Evolutionary conservation across 345 rosid genomes (phyloP), one percentile per base, ranked within the genome.

Genomic region (Salix brachista): DNA sequence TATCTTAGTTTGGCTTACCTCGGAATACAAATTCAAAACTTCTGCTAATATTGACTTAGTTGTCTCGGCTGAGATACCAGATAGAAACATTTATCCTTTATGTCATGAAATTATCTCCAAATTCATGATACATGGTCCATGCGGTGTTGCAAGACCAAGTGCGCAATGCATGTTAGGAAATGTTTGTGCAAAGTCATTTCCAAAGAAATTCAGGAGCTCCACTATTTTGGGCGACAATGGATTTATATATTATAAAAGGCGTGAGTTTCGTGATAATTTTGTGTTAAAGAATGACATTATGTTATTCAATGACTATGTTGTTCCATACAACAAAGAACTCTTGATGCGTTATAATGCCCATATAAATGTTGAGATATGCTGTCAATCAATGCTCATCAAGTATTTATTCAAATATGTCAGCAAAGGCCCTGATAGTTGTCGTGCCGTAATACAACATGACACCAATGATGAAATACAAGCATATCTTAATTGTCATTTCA

Each of bases 11-110:
- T 56, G 62, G 62, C 21, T 19, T 0, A 25, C 21, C 7, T 4
- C 0, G 0, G 21, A 18, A 6, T 12, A 1, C 7, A 56, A 56
- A 17, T n/a, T 16, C 5, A 23, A 0, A 4, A 18, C 21, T 1
- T 0, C 1, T 17, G n/a, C 0, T 4, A 25, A 56, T 56, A 9
- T 56, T 56, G 21, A 56, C 17, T 56, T 25, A 0, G 2, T 56
- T 6, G 19, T 56, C 0, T 56, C 61, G 0, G 21, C 61, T 16
- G 61, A 56, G 18, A 56, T 56, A 1, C 61, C 21, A 1, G 61
- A 19, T 2, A 14, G 0, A 8, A 7, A 56, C 5, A 3, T 4
- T 18, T 2, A n/a, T 56, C 61, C 6, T 17, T 7, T 5, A 1
- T n/a, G 6, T 8, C 19, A 4, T n/a, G 7, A 17, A 0, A 56